A percentile compares a stretch with the other conserved stretches of the same genome.
phyloP scores from a whole-genome alignment of 495 filamentous ascomycete species.

The Recurvomyces mirabilis region DNA sequence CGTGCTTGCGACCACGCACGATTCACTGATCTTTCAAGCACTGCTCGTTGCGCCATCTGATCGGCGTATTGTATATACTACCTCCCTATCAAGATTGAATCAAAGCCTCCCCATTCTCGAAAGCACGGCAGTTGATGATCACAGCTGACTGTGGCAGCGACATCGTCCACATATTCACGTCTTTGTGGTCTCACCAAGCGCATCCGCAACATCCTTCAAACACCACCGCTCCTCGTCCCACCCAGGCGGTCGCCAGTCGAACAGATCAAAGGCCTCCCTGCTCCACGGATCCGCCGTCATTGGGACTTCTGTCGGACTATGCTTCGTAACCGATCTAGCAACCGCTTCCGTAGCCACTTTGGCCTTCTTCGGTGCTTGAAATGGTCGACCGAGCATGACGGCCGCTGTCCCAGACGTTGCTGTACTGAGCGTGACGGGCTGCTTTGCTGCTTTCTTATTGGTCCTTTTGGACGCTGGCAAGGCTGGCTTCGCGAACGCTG shows the following conservation, averaged over 20 bases:
- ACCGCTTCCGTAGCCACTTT: background rate
- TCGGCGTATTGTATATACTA: no score
- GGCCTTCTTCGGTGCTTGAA: conserved; percentile 6
- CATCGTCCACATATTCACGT: background rate
- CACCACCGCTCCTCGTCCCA: conserved; percentile 23
- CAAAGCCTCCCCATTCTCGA: no score
- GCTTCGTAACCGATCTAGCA: background rate
- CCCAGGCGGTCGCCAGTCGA: conserved; percentile 39
- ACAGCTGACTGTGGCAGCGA: no score
- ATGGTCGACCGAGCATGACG: conserved; percentile 7
- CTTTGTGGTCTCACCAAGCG: background rate
- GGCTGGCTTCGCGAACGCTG: no score
- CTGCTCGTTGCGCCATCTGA: no score
- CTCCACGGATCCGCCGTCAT: conserved; percentile 36
- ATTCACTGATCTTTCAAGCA: no score
- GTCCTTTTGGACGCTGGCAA: no score
- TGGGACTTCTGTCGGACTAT: background rate
- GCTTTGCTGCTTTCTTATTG: conserved; percentile 1
- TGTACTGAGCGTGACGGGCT: conserved; percentile 11
- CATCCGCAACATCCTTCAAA: background rate
- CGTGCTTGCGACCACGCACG: no score
- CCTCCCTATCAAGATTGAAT: no score
- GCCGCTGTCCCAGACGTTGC: conserved; percentile 5
- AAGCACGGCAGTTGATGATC: no score
- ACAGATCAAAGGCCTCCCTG: conserved; percentile 47